phyloP scores from a whole-genome alignment of 306 rosid genomes.

The Pterocarpus santalinus region DNA sequence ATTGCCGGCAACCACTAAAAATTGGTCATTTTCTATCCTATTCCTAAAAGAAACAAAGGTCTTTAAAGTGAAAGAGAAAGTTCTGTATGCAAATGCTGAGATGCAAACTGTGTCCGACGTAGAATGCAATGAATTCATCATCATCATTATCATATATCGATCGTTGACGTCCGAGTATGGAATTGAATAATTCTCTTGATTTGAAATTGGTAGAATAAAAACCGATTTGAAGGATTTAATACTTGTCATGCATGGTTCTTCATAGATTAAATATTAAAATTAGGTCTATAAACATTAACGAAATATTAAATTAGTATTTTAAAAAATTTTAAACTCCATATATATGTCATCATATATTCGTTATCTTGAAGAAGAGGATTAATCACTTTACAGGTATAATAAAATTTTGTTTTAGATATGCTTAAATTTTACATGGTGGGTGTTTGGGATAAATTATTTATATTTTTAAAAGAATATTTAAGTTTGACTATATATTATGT shows the following conservation, averaged over 20 bases:
- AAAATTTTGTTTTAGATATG: neutral
- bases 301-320: too few species aligned
- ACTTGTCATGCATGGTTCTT: neutral
- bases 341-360: too few species aligned
- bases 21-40: conserved; percentile 15
- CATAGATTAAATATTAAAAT: neutral
- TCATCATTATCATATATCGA: neutral
- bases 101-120: conserved; percentile 30
- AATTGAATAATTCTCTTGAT: neutral
- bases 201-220: neutral
- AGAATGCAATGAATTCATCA: conserved; percentile 12
- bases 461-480: too few species aligned
- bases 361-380: too few species aligned
- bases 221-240: neutral
- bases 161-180: neutral
- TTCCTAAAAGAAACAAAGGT: neutral
- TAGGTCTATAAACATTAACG: too few species aligned
- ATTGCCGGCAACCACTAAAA: neutral
- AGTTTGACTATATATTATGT: too few species aligned
- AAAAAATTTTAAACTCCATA: too few species aligned
- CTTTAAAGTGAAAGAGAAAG: conserved; percentile 30
- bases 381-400: too few species aligned
- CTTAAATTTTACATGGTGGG: too few species aligned
- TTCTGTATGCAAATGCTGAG: neutral
- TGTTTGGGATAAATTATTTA: neutral